These are phyloP conservation scores for Citeromyces matritensis DNA, from an alignment of 805 yeast genomes.

Conservation along the genomic window DNA sequence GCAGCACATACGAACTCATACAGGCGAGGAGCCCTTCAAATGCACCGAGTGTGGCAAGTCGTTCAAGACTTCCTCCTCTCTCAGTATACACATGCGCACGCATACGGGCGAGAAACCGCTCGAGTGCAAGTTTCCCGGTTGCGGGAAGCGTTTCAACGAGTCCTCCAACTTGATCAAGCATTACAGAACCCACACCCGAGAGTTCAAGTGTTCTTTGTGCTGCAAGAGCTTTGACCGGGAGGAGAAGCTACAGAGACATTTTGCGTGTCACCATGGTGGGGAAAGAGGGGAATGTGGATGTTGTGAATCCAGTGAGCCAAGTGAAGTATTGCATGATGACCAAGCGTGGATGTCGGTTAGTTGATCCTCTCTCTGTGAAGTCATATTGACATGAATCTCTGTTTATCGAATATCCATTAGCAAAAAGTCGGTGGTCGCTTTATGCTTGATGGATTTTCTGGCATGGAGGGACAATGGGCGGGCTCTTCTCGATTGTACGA, in stretches of 20 bases:
- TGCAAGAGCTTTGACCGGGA: conserved; percentile 3
- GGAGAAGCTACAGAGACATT: not conserved
- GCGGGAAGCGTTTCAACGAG: conserved; percentile 78
- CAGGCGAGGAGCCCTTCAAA: conserved; percentile 77
- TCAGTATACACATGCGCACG: conserved; percentile 69
- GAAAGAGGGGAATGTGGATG: no score
- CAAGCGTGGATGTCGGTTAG: no score
- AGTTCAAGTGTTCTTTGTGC: conserved; percentile 1
- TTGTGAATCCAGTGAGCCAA: no score
- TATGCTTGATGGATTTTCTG: no score
- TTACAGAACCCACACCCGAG: conserved; percentile 59
- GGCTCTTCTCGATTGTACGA: no score
- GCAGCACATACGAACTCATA: conserved; percentile 75
- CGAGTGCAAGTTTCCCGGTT: conserved; percentile 62
- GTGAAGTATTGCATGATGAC: no score
- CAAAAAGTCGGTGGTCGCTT: no score
- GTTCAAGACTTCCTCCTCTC: conserved; percentile 72
- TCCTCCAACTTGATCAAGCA: conserved; percentile 83
- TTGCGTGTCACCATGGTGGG: not conserved
- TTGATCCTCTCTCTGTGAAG: no score
- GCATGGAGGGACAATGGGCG: no score
- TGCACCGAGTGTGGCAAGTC: conserved; percentile 63
- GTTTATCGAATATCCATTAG: no score
- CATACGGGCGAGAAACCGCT: conserved; percentile 91
- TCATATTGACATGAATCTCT: no score